Evolutionary conservation across 257 asterid species (phyloP), one percentile per base, ranked within the genome.

Genomic region (Gardenia jasminoides): DNA sequence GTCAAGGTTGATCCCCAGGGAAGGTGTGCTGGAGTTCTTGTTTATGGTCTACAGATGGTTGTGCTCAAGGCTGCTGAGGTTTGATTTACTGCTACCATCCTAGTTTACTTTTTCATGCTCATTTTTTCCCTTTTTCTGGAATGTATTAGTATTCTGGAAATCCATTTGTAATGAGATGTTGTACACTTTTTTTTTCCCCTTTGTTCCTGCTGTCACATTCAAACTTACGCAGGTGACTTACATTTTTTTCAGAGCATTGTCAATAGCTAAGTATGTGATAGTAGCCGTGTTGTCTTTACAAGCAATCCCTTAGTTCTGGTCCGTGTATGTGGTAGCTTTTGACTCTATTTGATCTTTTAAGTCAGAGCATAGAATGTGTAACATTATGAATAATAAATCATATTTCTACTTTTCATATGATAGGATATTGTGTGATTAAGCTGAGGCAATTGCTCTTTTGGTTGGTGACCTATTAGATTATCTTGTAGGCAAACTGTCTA

Each of bases 61-160:
- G 83, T 93, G 82, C 98, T 96, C 87, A 93, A 96, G 93, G 92
- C 98, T 82, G 93, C 99, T 62, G 98, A 91, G 99, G 99, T 93
- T 80, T 66, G 41, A 71, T 75, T 74, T 79, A 77, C 80, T 65
- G 69, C 73, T 80, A 54, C 54, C 19, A 36, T 72, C 58, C 48
- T 76, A 30, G 50, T 71, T 76, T 54, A 58, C 70, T 3, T 41
- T 22, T 50, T 17, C 56, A 33, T 46, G 3, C 41, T 30, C 22
- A 19, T 76, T 50, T 16, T 74, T 36, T 76, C 31, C 56, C 22
- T 30, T 67, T 67, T 74, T 26, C 6, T 36, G 33, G 4, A 67
- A 30, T 16, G 31, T 31, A 3, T 56, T 24, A 72, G 33, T 78
- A 44, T 56, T 75, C 52, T 12, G 47, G 64, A 24, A 41, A 24